Percentiles rank a stretch among this genome's conserved stretches.
phyloP scores from a whole-genome alignment of 2,329 filamentous ascomycete genomes.

The Hypoxylon sp. region DNA sequence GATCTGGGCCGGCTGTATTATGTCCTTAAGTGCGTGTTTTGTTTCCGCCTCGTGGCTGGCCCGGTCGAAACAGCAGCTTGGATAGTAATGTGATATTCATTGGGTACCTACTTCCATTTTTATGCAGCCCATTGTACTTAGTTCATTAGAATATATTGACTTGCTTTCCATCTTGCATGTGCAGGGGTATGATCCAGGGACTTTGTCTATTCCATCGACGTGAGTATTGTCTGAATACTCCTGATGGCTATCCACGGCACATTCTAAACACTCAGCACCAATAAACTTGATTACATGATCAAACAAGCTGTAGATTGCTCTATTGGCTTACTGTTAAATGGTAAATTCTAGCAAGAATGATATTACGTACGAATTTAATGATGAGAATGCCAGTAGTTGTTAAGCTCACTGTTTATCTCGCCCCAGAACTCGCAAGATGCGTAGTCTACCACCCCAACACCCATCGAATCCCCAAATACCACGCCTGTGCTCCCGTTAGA shows the following conservation, averaged over 20 bases:
- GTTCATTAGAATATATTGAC: no score
- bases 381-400: conserved; percentile 23
- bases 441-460: conserved; percentile 40
- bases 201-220: no score
- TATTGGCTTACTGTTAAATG: background rate
- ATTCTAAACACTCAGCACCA: no score
- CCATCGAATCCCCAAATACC: conserved; percentile 32
- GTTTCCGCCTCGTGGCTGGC: conserved; percentile 40
- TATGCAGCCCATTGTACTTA: background rate
- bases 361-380: background rate
- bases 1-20: conserved; percentile 45
- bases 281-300: background rate
- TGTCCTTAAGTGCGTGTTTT: conserved; percentile 38
- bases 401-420: conserved; percentile 40
- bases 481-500: conserved; percentile 34
- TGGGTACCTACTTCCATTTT: background rate
- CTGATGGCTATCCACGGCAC: no score
- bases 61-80: conserved; percentile 20
- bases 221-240: no score
- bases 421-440: conserved; percentile 43
- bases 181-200: no score
- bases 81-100: background rate
- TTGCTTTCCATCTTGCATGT: no score
- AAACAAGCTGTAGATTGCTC: background rate
- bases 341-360: background rate